phyloP scores from a whole-genome alignment of 73 alveolate genomes.

The Blepharisma japonicum region DNA sequence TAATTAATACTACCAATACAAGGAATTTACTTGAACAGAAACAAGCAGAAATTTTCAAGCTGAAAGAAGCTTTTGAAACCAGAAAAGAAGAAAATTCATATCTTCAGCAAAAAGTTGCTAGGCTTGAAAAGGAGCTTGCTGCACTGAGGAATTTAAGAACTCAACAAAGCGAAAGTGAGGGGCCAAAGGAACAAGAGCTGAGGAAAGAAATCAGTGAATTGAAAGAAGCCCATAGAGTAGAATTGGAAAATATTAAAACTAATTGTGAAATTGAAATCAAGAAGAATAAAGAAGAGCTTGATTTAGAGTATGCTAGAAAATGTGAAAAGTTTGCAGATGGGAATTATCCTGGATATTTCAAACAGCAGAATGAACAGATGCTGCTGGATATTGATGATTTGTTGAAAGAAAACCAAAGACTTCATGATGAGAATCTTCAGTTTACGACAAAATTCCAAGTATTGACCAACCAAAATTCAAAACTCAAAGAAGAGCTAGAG shows the following conservation, averaged over 20 bases:
- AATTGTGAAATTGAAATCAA: conserved; percentile 37
- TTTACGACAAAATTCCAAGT: conserved; percentile 27
- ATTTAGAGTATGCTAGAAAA: conserved; percentile 25
- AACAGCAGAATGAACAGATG: conserved; percentile 32
- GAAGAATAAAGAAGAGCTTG: conserved; percentile 21
- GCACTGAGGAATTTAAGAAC: background rate
- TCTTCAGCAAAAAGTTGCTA: conserved; percentile 19
- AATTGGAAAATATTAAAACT: conserved; percentile 35
- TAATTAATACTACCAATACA: background rate
- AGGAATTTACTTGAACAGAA: conserved; percentile 23
- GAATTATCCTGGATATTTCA: conserved; percentile 41
- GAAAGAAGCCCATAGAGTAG: conserved; percentile 37
- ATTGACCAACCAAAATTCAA: background rate
- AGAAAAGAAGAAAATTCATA: conserved; percentile 29
- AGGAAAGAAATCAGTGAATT: conserved; percentile 30
- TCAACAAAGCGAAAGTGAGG: background rate
- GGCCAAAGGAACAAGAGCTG: conserved; percentile 26
- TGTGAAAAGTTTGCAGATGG: conserved; percentile 39
- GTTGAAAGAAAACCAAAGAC: conserved; percentile 22
- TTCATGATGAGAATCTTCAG: conserved; percentile 33
- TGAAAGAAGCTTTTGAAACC: conserved; percentile 29
- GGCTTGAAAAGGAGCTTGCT: conserved; percentile 17
- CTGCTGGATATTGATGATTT: conserved; percentile 27
- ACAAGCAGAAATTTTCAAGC: conserved; percentile 23
- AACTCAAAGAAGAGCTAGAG: conserved; percentile 36